Base-by-base conservation (phyloP, 164 flowering plant species). In the Platanus orientalis region DNA sequence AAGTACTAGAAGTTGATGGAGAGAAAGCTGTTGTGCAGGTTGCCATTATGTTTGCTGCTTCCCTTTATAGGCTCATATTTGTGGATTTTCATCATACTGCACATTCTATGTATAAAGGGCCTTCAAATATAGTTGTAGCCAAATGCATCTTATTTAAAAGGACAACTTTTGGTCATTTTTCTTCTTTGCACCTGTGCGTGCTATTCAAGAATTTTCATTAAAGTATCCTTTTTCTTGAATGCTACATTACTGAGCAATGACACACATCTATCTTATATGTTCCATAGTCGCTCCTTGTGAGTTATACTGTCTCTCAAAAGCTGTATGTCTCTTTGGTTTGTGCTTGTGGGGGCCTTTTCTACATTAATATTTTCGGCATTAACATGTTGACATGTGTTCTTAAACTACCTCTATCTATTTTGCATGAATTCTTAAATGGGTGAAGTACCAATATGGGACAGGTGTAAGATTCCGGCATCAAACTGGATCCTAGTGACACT, bases 21-120 rank as follows among this genome's bases (percentile, higher is more conserved):
- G 97, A 95, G 75, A 95, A 88, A 79, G 99, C 97, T 63, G 94
- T 95, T 68, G 97, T 95, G 60, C 99, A 95, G 97, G 97, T 89
- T 54, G 32, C 50, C 5, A 14, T 40, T 14, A 23, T 45, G 56
- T 53, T 50, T 12, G 0, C 49, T 17, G 28, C 48, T 29, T 2
- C 48, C 51, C 51, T 20, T 29, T 47, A 30, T 45, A 14, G 13
- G 23, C 17, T 30, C 53, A 29, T 54, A 54, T 25, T 26, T 25
- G n/a, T 54, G 34, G 28, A 21, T 44, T 54, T 40, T 19, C 25
- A 25, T 23, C 17, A 30, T 7, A 5, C 19, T 24, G 21, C 2
- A 61, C 14, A n/a, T 47, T 19, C 6, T 48, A 48, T 48, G 42
- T 60, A 6, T 20, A 19, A 19, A 48, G 25, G 34, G 16, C 25